phyloP scores from a whole-genome alignment of 805 yeast genomes.

The Candida railenensis region DNA sequence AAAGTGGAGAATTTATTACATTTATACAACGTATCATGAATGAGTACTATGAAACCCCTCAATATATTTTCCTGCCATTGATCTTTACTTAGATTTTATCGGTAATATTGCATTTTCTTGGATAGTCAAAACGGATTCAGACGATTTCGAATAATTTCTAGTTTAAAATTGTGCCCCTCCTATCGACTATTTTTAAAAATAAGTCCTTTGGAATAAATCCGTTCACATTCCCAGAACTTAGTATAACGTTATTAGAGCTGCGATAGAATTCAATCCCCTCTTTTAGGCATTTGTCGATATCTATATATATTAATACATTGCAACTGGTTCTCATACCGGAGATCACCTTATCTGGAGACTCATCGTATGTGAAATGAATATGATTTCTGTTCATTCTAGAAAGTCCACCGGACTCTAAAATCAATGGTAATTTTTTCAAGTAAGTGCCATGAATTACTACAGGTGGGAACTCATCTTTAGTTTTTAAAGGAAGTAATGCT shows the following conservation, averaged over 20 bases:
- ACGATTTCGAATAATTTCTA: no score
- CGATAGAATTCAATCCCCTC: slow-evolving; percentile 50
- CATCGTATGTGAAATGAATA: slow-evolving; percentile 75
- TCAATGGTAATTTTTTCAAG: slow-evolving; percentile 42
- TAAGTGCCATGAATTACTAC: slow-evolving; percentile 82
- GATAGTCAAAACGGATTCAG: no score
- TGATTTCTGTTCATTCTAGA: slow-evolving; percentile 76
- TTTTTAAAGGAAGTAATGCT: slow-evolving; percentile 24
- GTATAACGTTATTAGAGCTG: slow-evolving; percentile 73
- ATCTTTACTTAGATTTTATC: no score
- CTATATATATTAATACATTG: slow-evolving; percentile 61
- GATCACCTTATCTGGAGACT: slow-evolving; percentile 43
- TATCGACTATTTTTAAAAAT: slow-evolving; percentile 32
- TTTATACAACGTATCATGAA: no score
- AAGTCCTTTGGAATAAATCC: slow-evolving; percentile 50
- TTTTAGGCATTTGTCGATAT: slow-evolving; percentile 47
- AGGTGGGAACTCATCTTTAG: slow-evolving; percentile 42
- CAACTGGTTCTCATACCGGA: slow-evolving; percentile 73
- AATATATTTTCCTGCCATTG: no score
- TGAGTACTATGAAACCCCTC: no score
- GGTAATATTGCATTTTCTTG: no score
- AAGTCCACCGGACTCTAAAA: slow-evolving; percentile 56
- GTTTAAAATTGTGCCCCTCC: no score
- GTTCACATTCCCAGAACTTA: slow-evolving; percentile 57
- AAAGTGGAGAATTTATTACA: no score